Base-by-base conservation (phyloP, 805 yeast genomes). In the Ogataea methylovora region DNA sequence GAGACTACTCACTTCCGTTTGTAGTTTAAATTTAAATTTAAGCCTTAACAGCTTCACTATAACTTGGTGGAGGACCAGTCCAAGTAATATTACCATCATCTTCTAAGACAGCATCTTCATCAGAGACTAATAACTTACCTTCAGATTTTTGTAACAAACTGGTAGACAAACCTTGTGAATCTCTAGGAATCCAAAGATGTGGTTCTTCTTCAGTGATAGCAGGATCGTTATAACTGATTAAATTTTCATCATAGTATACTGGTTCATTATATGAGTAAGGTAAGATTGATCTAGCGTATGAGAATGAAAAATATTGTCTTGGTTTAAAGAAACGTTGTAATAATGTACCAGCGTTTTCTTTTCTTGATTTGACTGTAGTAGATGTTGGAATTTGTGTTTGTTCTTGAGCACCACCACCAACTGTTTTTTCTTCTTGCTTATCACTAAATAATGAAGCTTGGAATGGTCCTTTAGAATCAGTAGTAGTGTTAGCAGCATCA, bases 1-100 rank as follows among this genome's bases (percentile, higher is more conserved):
- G n/a, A n/a, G n/a, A n/a, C n/a, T n/a, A n/a, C n/a, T n/a, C n/a
- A n/a, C n/a, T n/a, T n/a, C n/a, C n/a, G n/a, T n/a, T n/a, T n/a
- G n/a, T n/a, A n/a, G n/a, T n/a, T n/a, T 22, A 22, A 22, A 11
- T 9, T 24, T 24, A 13, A 24, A 11, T 11, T 14, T 29, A 29
- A n/a, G 17, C 30, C 27, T 29, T 17, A 23, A 22, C 49, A 24
- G 67, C 64, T 44, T 65, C 71, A 46, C 73, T 79, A 52, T 73
- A 82, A 32, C 73, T 72, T 4, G 92, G 92, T 33, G 92, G 92
- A 34, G 76, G 73, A 26, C 81, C 84, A 19, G 71, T 62, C 45
- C 66, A 77, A 6, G 52, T 54, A 15, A 71, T 56, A 34, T 63
- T 63, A 28, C 76, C 79, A 61, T 77, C 74, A 29, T 75, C 85